Conservation (phyloP, 2,329 filamentous ascomycete genomes). For the Penicillium sp. region DNA sequence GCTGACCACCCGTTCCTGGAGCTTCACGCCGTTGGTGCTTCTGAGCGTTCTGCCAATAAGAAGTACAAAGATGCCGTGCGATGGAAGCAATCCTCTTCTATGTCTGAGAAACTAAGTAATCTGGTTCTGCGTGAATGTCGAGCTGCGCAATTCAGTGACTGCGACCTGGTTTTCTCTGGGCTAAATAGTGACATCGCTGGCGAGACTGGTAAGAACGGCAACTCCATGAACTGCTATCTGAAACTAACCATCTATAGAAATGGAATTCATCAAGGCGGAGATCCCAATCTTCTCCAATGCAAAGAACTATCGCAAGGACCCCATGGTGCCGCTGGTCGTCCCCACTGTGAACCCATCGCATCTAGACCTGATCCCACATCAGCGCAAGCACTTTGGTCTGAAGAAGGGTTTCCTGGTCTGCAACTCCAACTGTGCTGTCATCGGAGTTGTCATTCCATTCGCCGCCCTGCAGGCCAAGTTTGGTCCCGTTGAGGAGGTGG, state of each 20-base stretch:
- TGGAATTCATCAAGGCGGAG: slow-evolving; percentile 81
- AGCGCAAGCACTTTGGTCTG: slow-evolving; percentile 65
- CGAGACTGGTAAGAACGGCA: slow-evolving; percentile 62
- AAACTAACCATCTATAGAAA: slow-evolving; percentile 52
- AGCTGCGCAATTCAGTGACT: slow-evolving; percentile 75
- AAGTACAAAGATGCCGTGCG: slow-evolving; percentile 88
- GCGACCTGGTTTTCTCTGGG: slow-evolving; percentile 88
- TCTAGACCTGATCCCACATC: slow-evolving; percentile 81
- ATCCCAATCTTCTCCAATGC: slow-evolving; percentile 95
- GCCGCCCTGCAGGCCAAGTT: slow-evolving; percentile 82
- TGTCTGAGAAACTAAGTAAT: slow-evolving; percentile 68
- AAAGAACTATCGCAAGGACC: slow-evolving; percentile 91
- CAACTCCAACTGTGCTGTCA: slow-evolving; percentile 97
- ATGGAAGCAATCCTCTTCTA: slow-evolving; percentile 88
- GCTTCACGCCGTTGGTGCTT: slow-evolving; percentile 84
- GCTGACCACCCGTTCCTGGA: slow-evolving; percentile 79
- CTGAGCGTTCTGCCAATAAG: slow-evolving; percentile 82
- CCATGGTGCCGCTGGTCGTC: slow-evolving; percentile 84
- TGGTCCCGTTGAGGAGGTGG: slow-evolving; percentile 67
- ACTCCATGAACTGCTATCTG: neutral
- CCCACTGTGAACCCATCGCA: slow-evolving; percentile 90
- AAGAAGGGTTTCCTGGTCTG: slow-evolving; percentile 88
- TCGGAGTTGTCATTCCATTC: slow-evolving; percentile 91
- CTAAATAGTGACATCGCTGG: slow-evolving; percentile 89
- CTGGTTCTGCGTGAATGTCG: slow-evolving; percentile 81